phyloP scores from a whole-genome alignment of 2,329 filamentous ascomycete species.

The Sporothrix humicola region DNA sequence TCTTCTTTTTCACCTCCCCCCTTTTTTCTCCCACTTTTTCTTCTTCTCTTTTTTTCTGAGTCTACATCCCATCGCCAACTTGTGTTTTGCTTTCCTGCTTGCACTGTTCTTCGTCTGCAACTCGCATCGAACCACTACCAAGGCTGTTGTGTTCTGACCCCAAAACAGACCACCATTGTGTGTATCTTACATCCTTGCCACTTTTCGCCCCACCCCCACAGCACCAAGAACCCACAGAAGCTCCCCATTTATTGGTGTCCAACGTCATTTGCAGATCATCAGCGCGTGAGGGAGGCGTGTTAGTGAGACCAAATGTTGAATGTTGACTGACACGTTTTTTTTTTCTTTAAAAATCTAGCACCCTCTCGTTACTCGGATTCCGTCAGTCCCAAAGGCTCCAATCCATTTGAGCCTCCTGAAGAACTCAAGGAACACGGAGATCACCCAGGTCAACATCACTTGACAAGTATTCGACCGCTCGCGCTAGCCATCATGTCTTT shows the following conservation, averaged over 20 bases:
- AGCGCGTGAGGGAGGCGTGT: neutral
- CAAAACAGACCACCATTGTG: conserved; percentile 20
- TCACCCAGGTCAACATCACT: neutral
- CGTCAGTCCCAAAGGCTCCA: neutral
- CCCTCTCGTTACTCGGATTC: neutral
- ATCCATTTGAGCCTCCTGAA: neutral
- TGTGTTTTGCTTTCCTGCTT: conserved; percentile 4
- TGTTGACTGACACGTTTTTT: neutral
- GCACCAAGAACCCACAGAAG: conserved; percentile 40
- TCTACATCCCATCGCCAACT: conserved; percentile 40
- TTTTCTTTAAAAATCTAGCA: neutral
- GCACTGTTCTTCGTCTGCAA: neutral
- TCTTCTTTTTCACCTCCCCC: conserved; percentile 41
- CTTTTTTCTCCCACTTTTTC: neutral
- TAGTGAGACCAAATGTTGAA: neutral
- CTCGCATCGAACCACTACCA: neutral
- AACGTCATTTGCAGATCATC: conserved; percentile 1
- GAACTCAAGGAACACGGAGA: neutral
- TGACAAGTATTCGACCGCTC: conserved; percentile 17
- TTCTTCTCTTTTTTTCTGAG: neutral
- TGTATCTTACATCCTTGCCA: conserved; percentile 16
- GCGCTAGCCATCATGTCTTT: conserved; percentile 30
- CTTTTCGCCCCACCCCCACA: conserved; percentile 42
- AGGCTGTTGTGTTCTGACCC: conserved; percentile 1
- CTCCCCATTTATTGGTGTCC: neutral